Percentiles rank a stretch among this genome's conserved stretches.
These are phyloP conservation scores for Lactuca sativa DNA, from an alignment of 129 eudicot genomes.

Conservation along the genomic window DNA sequence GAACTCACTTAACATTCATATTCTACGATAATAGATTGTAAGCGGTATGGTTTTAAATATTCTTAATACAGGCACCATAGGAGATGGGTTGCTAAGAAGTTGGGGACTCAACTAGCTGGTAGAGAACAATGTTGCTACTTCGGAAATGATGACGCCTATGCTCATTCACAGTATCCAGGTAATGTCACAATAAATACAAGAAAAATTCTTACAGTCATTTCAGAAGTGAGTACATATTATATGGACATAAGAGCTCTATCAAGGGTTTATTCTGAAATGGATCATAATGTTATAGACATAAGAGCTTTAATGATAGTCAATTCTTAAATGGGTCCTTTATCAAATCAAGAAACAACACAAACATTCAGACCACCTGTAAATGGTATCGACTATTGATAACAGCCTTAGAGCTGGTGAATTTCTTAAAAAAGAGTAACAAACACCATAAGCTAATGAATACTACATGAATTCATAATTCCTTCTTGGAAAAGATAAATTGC, in stretches of 20 bases:
- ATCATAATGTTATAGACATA: slow-evolving; percentile 26
- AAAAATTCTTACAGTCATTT: slow-evolving; percentile 47
- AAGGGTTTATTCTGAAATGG: slow-evolving; percentile 60
- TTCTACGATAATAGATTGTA: no score
- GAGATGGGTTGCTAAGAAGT: no score
- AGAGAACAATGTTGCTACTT: background rate
- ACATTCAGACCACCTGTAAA: background rate
- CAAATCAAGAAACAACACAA: slow-evolving; percentile 28
- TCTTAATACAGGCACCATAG: no score
- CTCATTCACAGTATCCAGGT: slow-evolving; percentile 35
- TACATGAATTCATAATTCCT: slow-evolving; percentile 74
- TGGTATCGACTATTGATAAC: slow-evolving; percentile 51
- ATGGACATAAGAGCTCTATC: slow-evolving; percentile 38
- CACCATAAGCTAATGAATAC: slow-evolving; percentile 80
- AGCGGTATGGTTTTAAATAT: no score
- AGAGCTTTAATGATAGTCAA: slow-evolving; percentile 43
- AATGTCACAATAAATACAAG: slow-evolving; percentile 22
- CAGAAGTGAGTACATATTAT: slow-evolving; percentile 56
- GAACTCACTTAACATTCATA: no score
- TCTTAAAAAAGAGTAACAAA: slow-evolving; percentile 82
- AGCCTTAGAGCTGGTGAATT: slow-evolving; percentile 46
- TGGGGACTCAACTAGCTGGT: no score
- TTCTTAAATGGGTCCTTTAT: slow-evolving; percentile 57
- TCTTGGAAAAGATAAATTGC: slow-evolving; percentile 75
- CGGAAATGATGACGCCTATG: slow-evolving; percentile 29